Evolutionary conservation across 331 rosid genomes (phyloP), one percentile per base, ranked within the genome.

Genomic region (Cydonia oblonga): DNA sequence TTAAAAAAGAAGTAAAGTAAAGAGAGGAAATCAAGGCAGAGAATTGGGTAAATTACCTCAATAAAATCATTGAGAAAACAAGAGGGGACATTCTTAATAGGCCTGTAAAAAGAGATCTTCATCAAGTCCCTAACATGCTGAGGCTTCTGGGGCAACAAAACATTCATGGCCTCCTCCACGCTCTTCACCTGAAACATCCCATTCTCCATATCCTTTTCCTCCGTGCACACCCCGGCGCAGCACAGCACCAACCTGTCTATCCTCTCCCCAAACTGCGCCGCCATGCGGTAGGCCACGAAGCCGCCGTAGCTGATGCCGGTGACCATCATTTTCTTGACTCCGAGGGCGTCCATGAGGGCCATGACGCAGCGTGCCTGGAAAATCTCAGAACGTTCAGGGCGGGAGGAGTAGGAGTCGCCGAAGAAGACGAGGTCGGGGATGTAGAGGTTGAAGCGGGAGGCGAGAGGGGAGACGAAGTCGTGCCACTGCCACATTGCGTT

Each of bases 401-500:
- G 77, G 74, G 80, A 56, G 7, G 98, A 84, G 88, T 68, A 56
- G 40, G 98, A 91, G 8, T 85, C 92, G 0, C 98, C 98, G 89
- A 88, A 93, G 84, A 89, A 93, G 46, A 93, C 38, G 68, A 93
- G 85, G 86, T 93, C 98, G 0, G 98, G 98, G 24, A 93, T 86
- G 74, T 85, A 93, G 74, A 93, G 82, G 76, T 93, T 91, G 91
- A 93, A 93, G 49, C 81, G 80, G 12, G 65, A 54, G 5, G 74
- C 66, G 44, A 93, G 86, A 0, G 86, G 87, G 4, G 92, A 32
- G 30, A 93, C 5, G 87, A 87, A 81, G 1, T 78, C 79, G 69
- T 83, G 86, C 97, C 96, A 89, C 72, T 93, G 98, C 96, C 97
- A 93, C 93, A 89, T 91, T 77, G 97, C 96, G 85, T 86, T 91